Evolutionary conservation across 2,329 filamentous ascomycete genomes (phyloP).

Genomic region (Colletotrichum aenigma): DNA sequence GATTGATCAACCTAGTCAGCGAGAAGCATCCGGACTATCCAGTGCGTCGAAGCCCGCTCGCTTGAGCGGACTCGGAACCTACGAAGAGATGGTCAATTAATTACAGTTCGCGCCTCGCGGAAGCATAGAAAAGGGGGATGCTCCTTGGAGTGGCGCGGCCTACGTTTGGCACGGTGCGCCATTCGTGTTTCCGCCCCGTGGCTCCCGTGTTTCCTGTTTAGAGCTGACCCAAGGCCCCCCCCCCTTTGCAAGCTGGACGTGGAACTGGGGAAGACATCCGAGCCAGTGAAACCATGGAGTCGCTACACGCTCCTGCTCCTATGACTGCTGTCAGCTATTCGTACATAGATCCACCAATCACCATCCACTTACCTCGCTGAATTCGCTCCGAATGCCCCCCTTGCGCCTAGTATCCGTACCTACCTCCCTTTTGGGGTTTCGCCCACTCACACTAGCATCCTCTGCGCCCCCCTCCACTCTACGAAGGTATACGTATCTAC

Average conservation of each 20-base stretch:
- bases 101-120: not conserved
- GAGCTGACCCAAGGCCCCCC: not conserved
- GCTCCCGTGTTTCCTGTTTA: constrained; percentile 5
- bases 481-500: not conserved
- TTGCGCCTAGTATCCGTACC: not conserved
- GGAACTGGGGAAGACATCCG: not conserved
- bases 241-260: not conserved
- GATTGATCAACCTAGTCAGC: not conserved
- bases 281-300: constrained; percentile 13
- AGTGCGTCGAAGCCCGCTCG: not conserved
- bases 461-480: not conserved
- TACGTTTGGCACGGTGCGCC: not conserved
- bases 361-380: not conserved
- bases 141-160: not conserved
- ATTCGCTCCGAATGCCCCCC: not conserved
- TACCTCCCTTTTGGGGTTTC: not conserved
- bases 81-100: not conserved
- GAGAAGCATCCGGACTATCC: not conserved
- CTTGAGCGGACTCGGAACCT: not conserved
- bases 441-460: not conserved
- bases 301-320: not conserved
- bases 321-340: not conserved
- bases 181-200: not conserved
- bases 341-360: constrained; percentile 1
- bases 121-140: not conserved